Base-by-base conservation (phyloP, 2,329 filamentous ascomycete genomes). In the Fonsecaea monophora region DNA sequence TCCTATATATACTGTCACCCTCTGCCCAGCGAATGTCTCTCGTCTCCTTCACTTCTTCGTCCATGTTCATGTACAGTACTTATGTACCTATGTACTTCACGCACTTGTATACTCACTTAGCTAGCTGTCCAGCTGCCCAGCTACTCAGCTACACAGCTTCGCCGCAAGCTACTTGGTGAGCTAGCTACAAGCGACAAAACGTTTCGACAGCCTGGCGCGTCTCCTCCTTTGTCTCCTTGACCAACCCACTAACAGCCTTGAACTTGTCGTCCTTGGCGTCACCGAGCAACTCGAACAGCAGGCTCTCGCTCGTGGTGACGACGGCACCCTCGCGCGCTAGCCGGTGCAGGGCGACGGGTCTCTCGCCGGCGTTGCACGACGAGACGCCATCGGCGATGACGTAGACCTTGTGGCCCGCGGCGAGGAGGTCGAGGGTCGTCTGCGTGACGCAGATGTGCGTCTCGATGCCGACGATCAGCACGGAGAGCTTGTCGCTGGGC, bases 361-460 rank as follows among this genome's bases (percentile, higher is more conserved):
- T 86, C 81, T 98, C 94, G 75, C 91, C 88, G 18, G 83, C 81
- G 80, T 97, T 96, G 77, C 91, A 92, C 80, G 90, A 94, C 75
- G 90, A 94, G 50, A 98, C 94, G 37, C 88, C 94, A 78, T 98
- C 94, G 60, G 93, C 92, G 37, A 97, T 83, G 45, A 98, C 82
- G 78, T 96, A 97, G 6, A 97, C 94, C 61, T 83, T 83, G 78
- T 97, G 92, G 0, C 93, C 93, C 1, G 85, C 84, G 25, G 83
- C 82, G 53, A 95, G 81, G 57, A 96, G 81, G 81, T 97, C 94
- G 50, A 97, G 84, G 15, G 92, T 88, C 50, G 94, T 97, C 84
- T 98, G 94, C 68, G 92, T 94, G 35, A 98, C 89, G 82, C 94
- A 98, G 77, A 98, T 95, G 80, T 98, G 94, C 48, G 88, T 87